Conservation (phyloP, 805 yeast species). For the Candida quercuum region DNA sequence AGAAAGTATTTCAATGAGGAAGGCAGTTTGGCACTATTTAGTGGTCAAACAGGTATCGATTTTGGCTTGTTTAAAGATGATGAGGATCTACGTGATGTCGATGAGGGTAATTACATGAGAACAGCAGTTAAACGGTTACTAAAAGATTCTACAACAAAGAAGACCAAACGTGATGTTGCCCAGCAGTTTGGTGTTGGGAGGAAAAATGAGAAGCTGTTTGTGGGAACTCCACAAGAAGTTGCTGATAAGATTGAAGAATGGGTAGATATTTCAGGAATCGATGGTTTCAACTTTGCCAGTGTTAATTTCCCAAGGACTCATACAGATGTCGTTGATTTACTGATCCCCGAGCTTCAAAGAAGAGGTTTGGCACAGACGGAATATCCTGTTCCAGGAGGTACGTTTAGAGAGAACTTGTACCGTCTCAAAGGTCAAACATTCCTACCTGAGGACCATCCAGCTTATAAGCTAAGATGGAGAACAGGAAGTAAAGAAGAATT, state of each 20-base stretch:
- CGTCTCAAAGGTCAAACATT: constrained; percentile 13
- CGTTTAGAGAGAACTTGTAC: constrained; percentile 30
- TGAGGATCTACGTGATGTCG: constrained; percentile 22
- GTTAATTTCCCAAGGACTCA: constrained; percentile 32
- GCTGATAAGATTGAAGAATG: constrained; percentile 34
- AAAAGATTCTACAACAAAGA: constrained; percentile 14
- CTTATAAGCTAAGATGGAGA: constrained; percentile 16
- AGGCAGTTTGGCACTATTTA: constrained; percentile 33
- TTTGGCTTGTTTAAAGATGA: constrained; percentile 27
- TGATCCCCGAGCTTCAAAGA: constrained; percentile 30
- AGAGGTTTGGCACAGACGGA: constrained; percentile 31
- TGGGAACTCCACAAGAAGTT: constrained; percentile 32
- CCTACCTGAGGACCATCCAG: constrained; percentile 14
- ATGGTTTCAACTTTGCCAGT: constrained; percentile 37
- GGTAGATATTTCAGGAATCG: constrained; percentile 34
- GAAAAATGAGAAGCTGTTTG: constrained; percentile 24
- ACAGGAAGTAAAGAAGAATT: constrained; percentile 24
- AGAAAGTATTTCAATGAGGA: constrained; percentile 28
- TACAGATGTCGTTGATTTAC: constrained; percentile 32
- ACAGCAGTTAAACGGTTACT: constrained; percentile 26
- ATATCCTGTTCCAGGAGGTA: constrained; percentile 27
- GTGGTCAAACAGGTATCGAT: constrained; percentile 37
- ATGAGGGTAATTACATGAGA: constrained; percentile 25
- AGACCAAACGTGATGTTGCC: constrained; percentile 19
- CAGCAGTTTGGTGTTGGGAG: constrained; percentile 17